A percentile compares a stretch with the other conserved stretches of the same genome.
phyloP scores from a whole-genome alignment of 345 rosid species.

The Moricandia arvensis region DNA sequence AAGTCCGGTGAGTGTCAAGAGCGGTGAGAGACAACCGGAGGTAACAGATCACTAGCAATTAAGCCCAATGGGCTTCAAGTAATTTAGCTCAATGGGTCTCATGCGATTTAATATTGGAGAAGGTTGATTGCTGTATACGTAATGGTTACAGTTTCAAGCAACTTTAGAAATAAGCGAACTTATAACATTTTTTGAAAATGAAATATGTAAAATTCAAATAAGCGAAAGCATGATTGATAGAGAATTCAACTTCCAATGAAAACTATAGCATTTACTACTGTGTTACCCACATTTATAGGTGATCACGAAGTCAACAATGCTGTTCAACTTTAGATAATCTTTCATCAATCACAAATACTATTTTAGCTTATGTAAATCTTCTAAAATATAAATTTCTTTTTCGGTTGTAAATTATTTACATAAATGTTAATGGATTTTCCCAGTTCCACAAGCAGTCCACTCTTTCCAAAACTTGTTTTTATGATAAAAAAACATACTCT shows the following conservation, averaged over 20 bases:
- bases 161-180: too few relatives aligned
- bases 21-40: conserved; percentile 16
- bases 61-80: not conserved
- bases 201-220: not conserved
- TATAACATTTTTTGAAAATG: too few relatives aligned
- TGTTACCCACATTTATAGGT: conserved; percentile 6
- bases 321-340: not conserved
- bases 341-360: conserved; percentile 15
- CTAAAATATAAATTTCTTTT: not conserved
- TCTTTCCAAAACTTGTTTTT: not conserved
- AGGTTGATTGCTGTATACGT: not conserved
- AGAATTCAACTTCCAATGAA: conserved; percentile 24
- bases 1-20: not conserved
- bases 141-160: not conserved
- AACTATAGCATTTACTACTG: conserved; percentile 1
- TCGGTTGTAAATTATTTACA: not conserved
- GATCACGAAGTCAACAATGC: conserved; percentile 5
- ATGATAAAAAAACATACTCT: too few relatives aligned
- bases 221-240: not conserved
- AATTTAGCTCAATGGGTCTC: not conserved
- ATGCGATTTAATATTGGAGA: not conserved
- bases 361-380: not conserved
- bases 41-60: not conserved
- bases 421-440: not conserved
- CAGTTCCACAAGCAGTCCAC: not conserved